A percentile compares a stretch with the other conserved stretches of the same genome.
These are phyloP conservation scores for Cryptosporidium sp. DNA, from an alignment of 169 alveolate genomes.

Conservation along the genomic window DNA sequence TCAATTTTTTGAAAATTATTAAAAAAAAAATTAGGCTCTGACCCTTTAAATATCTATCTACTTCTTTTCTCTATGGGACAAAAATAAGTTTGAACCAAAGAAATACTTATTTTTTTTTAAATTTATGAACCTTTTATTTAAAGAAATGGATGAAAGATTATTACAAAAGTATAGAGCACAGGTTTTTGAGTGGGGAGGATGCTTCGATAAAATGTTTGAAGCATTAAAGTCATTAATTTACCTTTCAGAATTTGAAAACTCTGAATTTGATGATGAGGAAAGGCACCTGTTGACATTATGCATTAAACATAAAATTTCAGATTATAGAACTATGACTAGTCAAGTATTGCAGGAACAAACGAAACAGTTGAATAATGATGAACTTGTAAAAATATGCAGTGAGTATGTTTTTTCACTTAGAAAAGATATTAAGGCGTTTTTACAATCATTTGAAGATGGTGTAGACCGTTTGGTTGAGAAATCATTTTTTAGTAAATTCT, in stretches of 20 bases:
- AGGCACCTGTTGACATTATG: background rate
- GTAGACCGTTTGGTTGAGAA: constrained; percentile 18
- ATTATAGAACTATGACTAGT: constrained; percentile 17
- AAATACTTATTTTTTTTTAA: background rate
- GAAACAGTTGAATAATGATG: constrained; percentile 18
- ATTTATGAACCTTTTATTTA: background rate
- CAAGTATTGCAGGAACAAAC: constrained; percentile 22
- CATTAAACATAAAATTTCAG: constrained; percentile 30
- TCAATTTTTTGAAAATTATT: background rate
- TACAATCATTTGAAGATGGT: constrained; percentile 1
- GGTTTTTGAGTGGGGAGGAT: constrained; percentile 59
- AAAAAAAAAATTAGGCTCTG: background rate
- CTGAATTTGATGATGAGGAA: constrained; percentile 64
- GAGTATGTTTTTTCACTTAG: constrained; percentile 35
- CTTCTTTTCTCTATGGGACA: background rate
- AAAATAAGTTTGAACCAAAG: background rate
- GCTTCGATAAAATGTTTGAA: constrained; percentile 58
- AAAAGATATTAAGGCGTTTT: constrained; percentile 24
- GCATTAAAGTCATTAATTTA: constrained; percentile 37
- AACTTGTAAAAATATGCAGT: constrained; percentile 15
- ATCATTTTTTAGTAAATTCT: constrained; percentile 22
- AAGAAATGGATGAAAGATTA: constrained; percentile 23
- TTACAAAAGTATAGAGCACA: constrained; percentile 23
- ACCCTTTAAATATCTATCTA: background rate
- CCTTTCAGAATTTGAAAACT: constrained; percentile 68